Evolutionary conservation across 148 eudicot genomes (phyloP).

Genomic region (Tetragonia tetragonoides): DNA sequence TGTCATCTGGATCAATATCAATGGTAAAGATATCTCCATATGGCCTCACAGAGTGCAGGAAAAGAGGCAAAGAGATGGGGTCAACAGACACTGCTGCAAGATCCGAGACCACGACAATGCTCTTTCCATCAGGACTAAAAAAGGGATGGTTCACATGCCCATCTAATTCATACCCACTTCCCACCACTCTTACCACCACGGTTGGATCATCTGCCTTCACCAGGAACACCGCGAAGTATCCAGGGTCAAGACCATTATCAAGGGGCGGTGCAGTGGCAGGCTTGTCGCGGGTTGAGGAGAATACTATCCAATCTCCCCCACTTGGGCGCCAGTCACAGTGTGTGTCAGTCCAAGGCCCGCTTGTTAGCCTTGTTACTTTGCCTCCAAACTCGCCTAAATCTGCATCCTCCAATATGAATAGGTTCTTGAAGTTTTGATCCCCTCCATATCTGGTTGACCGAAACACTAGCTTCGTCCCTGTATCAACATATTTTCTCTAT

Average conservation of each 20-base stretch:
- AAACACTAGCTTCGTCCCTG: constrained; percentile 20
- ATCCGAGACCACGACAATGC: constrained; percentile 14
- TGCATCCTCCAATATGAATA: constrained; percentile 22
- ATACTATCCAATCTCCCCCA: constrained; percentile 21
- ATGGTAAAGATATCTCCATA: constrained; percentile 27
- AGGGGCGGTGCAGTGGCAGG: not conserved
- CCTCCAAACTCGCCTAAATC: not conserved
- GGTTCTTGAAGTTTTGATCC: constrained; percentile 7
- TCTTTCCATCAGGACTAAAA: not conserved
- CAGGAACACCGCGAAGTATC: constrained; percentile 18
- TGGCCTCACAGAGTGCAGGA: constrained; percentile 22
- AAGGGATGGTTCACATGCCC: constrained; percentile 22
- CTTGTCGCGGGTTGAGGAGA: constrained; percentile 21
- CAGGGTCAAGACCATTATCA: constrained; percentile 18
- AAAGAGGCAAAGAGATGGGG: constrained; percentile 24
- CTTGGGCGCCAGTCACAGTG: constrained; percentile 26
- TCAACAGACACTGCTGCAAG: constrained; percentile 27
- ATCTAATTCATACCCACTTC: constrained; percentile 1
- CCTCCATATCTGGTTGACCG: constrained; percentile 14
- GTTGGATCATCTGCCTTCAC: not conserved
- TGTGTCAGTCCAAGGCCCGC: constrained; percentile 20
- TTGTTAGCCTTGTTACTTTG: constrained; percentile 13
- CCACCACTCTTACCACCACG: constrained; percentile 20
- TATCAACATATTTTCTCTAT: not conserved
- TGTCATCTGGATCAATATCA: constrained; percentile 12